A percentile compares a stretch with the other conserved stretches of the same genome.
These are phyloP conservation scores for Rusavskia elegans DNA, from an alignment of 495 filamentous ascomycete genomes.

Conservation along the genomic window DNA sequence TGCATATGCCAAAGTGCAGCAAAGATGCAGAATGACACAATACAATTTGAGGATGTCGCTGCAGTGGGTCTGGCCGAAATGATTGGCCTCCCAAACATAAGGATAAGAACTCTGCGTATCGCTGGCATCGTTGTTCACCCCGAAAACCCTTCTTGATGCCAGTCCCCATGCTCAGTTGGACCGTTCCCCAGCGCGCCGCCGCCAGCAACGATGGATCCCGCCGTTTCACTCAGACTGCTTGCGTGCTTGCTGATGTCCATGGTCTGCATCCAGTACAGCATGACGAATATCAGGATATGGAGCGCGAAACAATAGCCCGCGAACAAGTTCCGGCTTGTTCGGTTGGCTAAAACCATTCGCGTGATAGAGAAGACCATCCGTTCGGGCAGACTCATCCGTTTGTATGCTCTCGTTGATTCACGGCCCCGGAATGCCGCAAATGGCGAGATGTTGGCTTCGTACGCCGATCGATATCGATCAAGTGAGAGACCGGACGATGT, in stretches of 20 bases:
- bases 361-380: conserved; percentile 81
- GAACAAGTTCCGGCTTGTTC: conserved; percentile 85
- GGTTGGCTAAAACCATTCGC: conserved; percentile 73
- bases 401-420: conserved; percentile 83
- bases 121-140: background rate
- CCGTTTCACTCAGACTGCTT: conserved; percentile 26
- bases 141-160: conserved; percentile 44
- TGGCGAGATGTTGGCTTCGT: conserved; percentile 87
- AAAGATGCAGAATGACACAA: background rate
- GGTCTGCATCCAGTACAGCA: conserved; percentile 72
- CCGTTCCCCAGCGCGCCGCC: conserved; percentile 20
- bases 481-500: conserved; percentile 48
- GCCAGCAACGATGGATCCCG: conserved; percentile 25
- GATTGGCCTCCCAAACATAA: too few species aligned
- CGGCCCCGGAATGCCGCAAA: conserved; percentile 90
- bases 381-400: conserved; percentile 85
- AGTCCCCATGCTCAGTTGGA: conserved; percentile 34
- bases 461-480: conserved; percentile 82
- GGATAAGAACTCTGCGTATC: too few species aligned
- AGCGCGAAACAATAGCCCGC: conserved; percentile 84
- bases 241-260: conserved; percentile 40
- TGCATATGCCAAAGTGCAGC: background rate
- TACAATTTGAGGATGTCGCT: background rate
- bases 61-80: background rate
- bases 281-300: conserved; percentile 70